These are phyloP conservation scores for Thoreauomyces humboldtii DNA, from an alignment of 192 early-diverging fungal species.

Conservation along the genomic window DNA sequence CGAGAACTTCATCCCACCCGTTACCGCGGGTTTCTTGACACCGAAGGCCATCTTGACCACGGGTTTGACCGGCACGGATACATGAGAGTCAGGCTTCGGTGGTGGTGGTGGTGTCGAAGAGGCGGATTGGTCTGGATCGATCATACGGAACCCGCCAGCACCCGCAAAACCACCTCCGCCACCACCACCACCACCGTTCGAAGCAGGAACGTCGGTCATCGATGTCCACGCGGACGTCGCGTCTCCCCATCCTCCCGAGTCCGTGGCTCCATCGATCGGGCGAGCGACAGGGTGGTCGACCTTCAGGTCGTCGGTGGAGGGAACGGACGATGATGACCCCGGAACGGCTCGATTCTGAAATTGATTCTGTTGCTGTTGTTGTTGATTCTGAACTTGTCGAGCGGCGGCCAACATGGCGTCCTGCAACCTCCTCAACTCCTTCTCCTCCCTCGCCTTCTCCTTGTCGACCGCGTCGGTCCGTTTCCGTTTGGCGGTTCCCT, in stretches of 20 bases:
- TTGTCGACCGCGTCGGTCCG: slow-evolving; percentile 52
- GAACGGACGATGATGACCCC: not conserved
- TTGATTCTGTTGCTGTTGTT: not conserved
- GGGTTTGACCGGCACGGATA: not conserved
- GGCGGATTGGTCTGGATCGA: too few relatives aligned
- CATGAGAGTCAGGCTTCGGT: not conserved
- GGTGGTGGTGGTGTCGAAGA: not conserved
- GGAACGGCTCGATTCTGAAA: too few relatives aligned
- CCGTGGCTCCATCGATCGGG: not conserved
- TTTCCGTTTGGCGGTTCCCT: slow-evolving; percentile 47
- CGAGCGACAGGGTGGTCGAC: not conserved
- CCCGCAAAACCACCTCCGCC: not conserved
- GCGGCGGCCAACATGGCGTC: slow-evolving; percentile 50
- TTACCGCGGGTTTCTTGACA: not conserved
- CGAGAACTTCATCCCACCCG: not conserved
- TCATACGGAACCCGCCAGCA: too few relatives aligned
- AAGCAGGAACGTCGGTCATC: not conserved
- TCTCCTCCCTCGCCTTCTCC: slow-evolving; percentile 66
- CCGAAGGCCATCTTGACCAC: slow-evolving; percentile 5
- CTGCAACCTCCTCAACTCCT: slow-evolving; percentile 63
- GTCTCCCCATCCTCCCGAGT: not conserved
- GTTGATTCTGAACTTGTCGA: not conserved
- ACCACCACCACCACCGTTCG: not conserved
- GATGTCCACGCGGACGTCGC: not conserved
- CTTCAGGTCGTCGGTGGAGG: not conserved